Percentiles rank a stretch among this genome's conserved stretches.
These are phyloP conservation scores for Friedmanniomyces simplex DNA, from an alignment of 495 filamentous ascomycete genomes.

Conservation along the genomic window DNA sequence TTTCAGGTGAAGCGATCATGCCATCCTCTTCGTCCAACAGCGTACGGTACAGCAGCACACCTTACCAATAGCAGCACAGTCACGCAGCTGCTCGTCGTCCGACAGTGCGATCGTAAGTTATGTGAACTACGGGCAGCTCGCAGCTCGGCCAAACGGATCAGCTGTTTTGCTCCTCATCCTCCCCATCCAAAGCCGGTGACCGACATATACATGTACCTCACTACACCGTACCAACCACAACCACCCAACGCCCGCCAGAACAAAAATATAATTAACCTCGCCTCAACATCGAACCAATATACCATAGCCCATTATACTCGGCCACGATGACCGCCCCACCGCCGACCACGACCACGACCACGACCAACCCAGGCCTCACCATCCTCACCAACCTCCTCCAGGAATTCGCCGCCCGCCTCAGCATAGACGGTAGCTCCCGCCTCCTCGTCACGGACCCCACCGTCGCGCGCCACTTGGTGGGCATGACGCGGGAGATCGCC, in stretches of 20 bases:
- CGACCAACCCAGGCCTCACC: background rate
- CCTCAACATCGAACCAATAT: too few species aligned
- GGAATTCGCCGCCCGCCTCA: constrained; percentile 7
- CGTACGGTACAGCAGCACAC: too few species aligned
- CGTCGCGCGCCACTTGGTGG: constrained; percentile 1
- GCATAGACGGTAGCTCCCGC: constrained; percentile 12
- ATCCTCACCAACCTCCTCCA: constrained; percentile 6
- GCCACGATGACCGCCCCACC: background rate
- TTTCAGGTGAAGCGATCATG: background rate
- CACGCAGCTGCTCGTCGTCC: too few species aligned
- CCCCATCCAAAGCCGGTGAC: too few species aligned
- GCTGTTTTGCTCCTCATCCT: background rate
- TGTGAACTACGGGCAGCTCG: background rate
- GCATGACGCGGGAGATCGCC: background rate
- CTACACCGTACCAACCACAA: too few species aligned
- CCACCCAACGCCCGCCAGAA: background rate
- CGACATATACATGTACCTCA: too few species aligned
- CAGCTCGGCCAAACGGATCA: background rate
- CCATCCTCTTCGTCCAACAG: too few species aligned
- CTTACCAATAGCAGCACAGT: too few species aligned
- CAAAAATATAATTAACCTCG: too few species aligned
- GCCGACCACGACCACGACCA: background rate
- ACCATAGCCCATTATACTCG: too few species aligned
- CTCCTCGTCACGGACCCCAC: constrained; percentile 10
- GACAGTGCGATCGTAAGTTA: too few species aligned